Evolutionary conservation across 441 rosid genomes (phyloP).

Genomic region (Adansonia madagascariensis): DNA sequence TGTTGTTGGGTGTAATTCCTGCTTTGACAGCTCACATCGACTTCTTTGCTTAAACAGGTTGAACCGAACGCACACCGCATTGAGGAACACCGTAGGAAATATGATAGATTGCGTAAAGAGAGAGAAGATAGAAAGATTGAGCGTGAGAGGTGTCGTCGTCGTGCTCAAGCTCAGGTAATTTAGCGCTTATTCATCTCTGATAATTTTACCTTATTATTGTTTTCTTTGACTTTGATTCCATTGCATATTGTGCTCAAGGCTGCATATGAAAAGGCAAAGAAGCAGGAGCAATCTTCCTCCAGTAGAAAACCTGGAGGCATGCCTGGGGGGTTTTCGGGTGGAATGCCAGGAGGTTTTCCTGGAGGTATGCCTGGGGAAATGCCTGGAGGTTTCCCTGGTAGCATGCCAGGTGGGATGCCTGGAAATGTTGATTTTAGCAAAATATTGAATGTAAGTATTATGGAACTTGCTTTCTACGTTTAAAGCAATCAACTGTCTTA

Average conservation of each 20-base stretch:
- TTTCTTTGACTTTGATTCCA: conserved; percentile 10
- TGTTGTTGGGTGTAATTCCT: conserved; percentile 6
- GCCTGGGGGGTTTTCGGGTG: conserved; percentile 38
- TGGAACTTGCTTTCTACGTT: neutral
- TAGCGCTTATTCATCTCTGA: neutral
- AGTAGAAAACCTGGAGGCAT: conserved; percentile 63
- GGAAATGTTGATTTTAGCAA: conserved; percentile 90
- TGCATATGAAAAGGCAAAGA: conserved; percentile 91
- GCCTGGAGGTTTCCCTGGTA: conserved; percentile 20
- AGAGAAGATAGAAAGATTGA: conserved; percentile 78
- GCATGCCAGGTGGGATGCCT: conserved; percentile 20
- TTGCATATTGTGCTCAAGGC: conserved; percentile 52
- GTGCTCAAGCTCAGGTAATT: conserved; percentile 89
- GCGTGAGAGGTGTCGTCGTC: conserved; percentile 70
- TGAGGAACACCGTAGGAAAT: conserved; percentile 94
- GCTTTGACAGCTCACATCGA: conserved; percentile 16
- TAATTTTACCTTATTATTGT: conserved; percentile 1
- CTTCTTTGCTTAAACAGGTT: conserved; percentile 56
- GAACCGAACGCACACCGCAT: conserved; percentile 87
- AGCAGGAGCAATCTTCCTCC: conserved; percentile 85
- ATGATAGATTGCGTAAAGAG: conserved; percentile 82
- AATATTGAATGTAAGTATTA: conserved; percentile 70
- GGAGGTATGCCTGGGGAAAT: conserved; percentile 53
- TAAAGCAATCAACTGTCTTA: neutral
- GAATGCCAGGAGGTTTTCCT: conserved; percentile 39